These are phyloP conservation scores for Pascua sp. DNA, from an alignment of 1,284 basidiomycete species.

Conservation along the genomic window DNA sequence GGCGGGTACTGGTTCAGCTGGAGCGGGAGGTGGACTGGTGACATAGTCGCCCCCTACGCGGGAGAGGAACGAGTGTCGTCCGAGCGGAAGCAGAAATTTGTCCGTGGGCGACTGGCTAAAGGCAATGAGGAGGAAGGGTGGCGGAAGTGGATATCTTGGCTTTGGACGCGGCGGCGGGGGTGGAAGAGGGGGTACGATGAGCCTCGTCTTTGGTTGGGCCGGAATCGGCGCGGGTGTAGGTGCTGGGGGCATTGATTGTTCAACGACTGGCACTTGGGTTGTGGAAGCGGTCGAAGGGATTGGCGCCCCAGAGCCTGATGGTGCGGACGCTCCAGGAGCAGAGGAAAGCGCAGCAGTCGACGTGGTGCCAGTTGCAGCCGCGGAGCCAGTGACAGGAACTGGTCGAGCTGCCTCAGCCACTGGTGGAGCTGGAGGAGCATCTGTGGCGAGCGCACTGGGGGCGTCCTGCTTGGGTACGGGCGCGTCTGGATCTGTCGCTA, in stretches of 20 bases:
- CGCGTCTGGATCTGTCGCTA: no score
- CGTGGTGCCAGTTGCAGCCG: background rate
- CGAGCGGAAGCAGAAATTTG: constrained; percentile 41
- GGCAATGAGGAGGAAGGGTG: constrained; percentile 41
- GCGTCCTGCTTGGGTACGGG: no score
- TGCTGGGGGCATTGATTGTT: background rate
- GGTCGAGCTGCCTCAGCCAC: no score
- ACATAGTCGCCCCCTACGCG: constrained; percentile 40
- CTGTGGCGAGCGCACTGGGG: no score
- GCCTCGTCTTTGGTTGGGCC: background rate
- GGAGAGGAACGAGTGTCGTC: constrained; percentile 34
- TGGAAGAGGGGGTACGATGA: background rate
- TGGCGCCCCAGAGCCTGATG: background rate
- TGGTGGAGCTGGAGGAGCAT: no score
- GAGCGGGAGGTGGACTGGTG: constrained; percentile 20
- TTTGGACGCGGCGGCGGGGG: constrained; percentile 14
- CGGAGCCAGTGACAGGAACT: background rate
- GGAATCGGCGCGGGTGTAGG: background rate
- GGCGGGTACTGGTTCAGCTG: background rate
- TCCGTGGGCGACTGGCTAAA: constrained; percentile 44
- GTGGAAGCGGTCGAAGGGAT: background rate
- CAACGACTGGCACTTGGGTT: background rate
- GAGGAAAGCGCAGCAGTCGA: background rate
- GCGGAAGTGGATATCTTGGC: constrained; percentile 29
- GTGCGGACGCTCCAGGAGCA: background rate